Evolutionary conservation across 1,139 yeast genomes (phyloP), one percentile per base, ranked within the genome.

Genomic region (Arxiozyma bovina): DNA sequence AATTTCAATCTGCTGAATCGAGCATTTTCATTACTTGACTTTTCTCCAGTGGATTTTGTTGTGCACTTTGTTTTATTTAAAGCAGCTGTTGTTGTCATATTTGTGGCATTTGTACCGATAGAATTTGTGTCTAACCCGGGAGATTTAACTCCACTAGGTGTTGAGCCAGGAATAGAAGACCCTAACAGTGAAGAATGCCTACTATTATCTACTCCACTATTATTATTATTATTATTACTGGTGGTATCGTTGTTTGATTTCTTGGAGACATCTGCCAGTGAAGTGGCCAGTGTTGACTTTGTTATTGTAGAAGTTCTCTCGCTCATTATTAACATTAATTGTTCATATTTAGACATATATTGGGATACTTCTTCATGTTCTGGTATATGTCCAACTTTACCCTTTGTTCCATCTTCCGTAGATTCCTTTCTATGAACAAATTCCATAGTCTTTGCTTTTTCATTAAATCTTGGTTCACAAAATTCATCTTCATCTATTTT

Each of bases 331-430:
- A 82, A 73, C 98, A 93, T 91, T 66, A 90, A 76, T 67, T 88
- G 96, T 70, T 93, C 98, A 70, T 87, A 90, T 60, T 90, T 95
- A 2, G 91, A 83, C 42, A 87, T 85, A 63, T 87, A 87, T 65
- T 88, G 96, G 15, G 81, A 80, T 44, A 76, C 68, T 58, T 83
- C 87, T 63, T 82, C 88, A 62, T 82, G 87, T 50, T 82, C 67
- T 40, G 78, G 79, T 51, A 71, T 67, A 60, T 72, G 78, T 57
- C 75, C 75, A 42, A 70, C 75, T 48, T 71, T 73, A 27, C 73
- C 73, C 57, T 70, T 70, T 11, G 74, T 74, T 1, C 74, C 70
- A 38, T 76, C 74, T 54, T 71, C 76, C 2, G 75, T 68, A 3
- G 77, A 72, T 48, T 75, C 80, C 17, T 71, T 66, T 53, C 90